phyloP scores from a whole-genome alignment of 2,329 filamentous ascomycete genomes.

The Thelonectria discophora region DNA sequence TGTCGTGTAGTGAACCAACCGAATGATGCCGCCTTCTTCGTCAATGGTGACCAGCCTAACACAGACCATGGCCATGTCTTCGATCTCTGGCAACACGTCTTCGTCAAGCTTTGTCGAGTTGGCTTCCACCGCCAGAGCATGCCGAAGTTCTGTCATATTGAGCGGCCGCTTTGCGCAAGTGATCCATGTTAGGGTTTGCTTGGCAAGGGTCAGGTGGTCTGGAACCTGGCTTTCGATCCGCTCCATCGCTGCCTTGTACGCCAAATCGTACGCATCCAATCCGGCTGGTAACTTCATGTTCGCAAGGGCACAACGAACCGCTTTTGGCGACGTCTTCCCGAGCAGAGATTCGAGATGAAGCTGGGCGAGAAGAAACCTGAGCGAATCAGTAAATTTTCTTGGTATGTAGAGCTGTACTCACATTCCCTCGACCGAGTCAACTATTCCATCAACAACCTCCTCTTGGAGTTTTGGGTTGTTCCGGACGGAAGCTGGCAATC shows the following conservation, averaged over 20 bases:
- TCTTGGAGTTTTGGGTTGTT: conserved; percentile 8
- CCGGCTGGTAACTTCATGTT: conserved; percentile 41
- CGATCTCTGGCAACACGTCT: conserved; percentile 46
- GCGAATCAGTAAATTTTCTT: not conserved
- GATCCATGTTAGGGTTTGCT: conserved; percentile 52
- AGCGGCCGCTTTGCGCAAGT: conserved; percentile 48
- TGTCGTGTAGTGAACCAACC: conserved; percentile 55
- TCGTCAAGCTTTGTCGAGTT: conserved; percentile 43
- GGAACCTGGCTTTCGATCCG: conserved; percentile 51
- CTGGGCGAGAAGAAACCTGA: conserved; percentile 33
- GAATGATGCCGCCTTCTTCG: conserved; percentile 48
- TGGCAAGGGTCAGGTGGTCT: conserved; percentile 49
- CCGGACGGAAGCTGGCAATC: conserved; percentile 4
- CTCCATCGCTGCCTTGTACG: conserved; percentile 54
- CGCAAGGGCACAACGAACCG: conserved; percentile 44
- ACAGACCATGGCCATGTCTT: conserved; percentile 50
- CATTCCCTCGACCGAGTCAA: conserved; percentile 21
- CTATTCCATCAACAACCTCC: conserved; percentile 11
- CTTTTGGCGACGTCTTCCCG: conserved; percentile 40
- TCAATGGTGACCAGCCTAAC: conserved; percentile 54
- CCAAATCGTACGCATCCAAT: conserved; percentile 45
- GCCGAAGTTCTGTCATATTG: conserved; percentile 47
- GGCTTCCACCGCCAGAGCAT: conserved; percentile 52
- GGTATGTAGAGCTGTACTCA: not conserved
- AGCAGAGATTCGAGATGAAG: conserved; percentile 34